Percentiles rank a stretch among this genome's conserved stretches.
phyloP scores from a whole-genome alignment of 1,284 basidiomycete species.

The Cutaneotrichosporon spelunceum region DNA sequence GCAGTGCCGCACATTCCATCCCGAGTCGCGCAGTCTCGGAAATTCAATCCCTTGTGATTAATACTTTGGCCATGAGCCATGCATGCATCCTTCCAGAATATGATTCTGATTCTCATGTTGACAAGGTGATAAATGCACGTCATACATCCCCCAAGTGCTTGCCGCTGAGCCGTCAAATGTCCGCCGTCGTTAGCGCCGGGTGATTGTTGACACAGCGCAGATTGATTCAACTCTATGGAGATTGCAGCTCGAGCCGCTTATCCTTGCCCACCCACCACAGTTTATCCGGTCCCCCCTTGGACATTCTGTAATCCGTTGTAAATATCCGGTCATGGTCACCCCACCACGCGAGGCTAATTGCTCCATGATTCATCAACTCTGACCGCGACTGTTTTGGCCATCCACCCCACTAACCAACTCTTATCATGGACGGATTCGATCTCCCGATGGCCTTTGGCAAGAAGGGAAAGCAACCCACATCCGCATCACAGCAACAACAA shows the following conservation, averaged over 20 bases:
- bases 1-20: background rate
- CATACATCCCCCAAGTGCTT: no score
- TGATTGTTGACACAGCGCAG: background rate
- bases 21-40: background rate
- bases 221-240: background rate
- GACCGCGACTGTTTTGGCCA: slow-evolving; percentile 4
- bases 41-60: background rate
- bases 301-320: background rate
- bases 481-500: background rate
- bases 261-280: background rate
- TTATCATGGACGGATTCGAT: slow-evolving; percentile 34
- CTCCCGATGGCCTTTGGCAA: slow-evolving; percentile 42
- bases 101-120: no score
- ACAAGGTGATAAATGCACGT: no score
- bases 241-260: background rate
- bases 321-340: background rate
- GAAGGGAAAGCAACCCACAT: slow-evolving; percentile 9
- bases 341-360: no score
- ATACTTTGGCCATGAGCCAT: background rate
- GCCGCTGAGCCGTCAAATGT: no score
- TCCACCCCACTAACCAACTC: background rate
- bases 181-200: background rate
- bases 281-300: background rate
- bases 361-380: background rate
- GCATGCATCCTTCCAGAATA: background rate